Conservation (phyloP, 805 yeast genomes). For the Teunomyces aglyptinius region DNA sequence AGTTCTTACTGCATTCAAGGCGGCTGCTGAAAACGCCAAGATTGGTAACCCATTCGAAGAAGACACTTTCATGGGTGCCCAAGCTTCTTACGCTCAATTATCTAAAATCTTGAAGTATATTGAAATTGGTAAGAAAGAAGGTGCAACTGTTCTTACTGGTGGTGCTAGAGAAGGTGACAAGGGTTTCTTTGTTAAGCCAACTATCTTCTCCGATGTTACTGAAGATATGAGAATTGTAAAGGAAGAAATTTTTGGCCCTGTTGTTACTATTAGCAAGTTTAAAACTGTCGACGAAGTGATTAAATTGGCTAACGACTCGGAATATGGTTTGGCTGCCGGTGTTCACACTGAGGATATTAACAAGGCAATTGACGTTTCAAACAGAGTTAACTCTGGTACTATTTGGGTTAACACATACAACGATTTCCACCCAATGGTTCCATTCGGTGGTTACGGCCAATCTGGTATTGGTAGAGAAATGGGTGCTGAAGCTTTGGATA, state of each 20-base stretch:
- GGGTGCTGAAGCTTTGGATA: slow-evolving; percentile 83
- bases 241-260: slow-evolving; percentile 96
- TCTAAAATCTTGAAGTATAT: slow-evolving; percentile 76
- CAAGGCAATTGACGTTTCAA: slow-evolving; percentile 73
- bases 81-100: slow-evolving; percentile 77
- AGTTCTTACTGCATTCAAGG: slow-evolving; percentile 61
- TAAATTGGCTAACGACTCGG: slow-evolving; percentile 71
- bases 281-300: slow-evolving; percentile 79
- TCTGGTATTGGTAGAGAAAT: slow-evolving; percentile 94
- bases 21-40: slow-evolving; percentile 53
- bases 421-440: slow-evolving; percentile 82
- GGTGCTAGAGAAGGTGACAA: slow-evolving; percentile 72
- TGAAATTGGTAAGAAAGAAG: slow-evolving; percentile 75
- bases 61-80: slow-evolving; percentile 86
- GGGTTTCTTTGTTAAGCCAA: slow-evolving; percentile 76
- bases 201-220: slow-evolving; percentile 79
- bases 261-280: slow-evolving; percentile 81
- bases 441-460: slow-evolving; percentile 90
- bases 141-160: slow-evolving; percentile 80
- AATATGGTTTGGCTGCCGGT: slow-evolving; percentile 90
- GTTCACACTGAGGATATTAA: slow-evolving; percentile 74
- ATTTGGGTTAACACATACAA: slow-evolving; percentile 91
- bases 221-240: slow-evolving; percentile 71
- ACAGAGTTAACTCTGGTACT: slow-evolving; percentile 79
- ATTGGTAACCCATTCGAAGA: slow-evolving; percentile 85